These are phyloP conservation scores for Exophiala sideris DNA, from an alignment of 2,329 filamentous ascomycete genomes.

Conservation along the genomic window DNA sequence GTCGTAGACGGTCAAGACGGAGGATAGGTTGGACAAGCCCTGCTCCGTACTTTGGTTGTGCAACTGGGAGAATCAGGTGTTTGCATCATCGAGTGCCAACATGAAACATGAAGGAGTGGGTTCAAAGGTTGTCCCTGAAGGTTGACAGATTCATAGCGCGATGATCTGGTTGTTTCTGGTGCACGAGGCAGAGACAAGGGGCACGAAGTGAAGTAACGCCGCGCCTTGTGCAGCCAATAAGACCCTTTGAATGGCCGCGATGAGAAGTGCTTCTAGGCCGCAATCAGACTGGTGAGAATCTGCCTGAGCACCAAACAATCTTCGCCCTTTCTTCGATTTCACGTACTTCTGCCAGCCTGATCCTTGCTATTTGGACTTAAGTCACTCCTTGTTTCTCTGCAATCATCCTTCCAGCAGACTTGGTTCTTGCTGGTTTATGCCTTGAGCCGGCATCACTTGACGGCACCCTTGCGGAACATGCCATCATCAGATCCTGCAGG, in stretches of 20 bases:
- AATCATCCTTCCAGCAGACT: conserved; percentile 1
- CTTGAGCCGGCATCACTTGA: background rate
- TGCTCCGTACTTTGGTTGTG: background rate
- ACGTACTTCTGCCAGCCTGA: conserved; percentile 6
- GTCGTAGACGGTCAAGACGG: background rate
- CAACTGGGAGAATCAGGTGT: background rate
- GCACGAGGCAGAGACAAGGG: conserved; percentile 4
- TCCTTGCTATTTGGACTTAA: conserved; percentile 4
- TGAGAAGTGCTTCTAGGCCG: background rate
- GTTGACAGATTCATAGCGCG: background rate
- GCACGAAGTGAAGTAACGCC: background rate
- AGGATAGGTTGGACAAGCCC: background rate
- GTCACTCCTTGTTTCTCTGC: conserved; percentile 8
- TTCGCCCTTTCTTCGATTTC: background rate
- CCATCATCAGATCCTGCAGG: background rate
- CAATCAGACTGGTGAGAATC: background rate
- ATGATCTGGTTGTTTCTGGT: background rate
- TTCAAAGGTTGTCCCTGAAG: background rate
- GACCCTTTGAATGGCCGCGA: background rate
- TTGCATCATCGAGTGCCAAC: conserved; percentile 3
- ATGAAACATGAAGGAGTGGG: conserved; percentile 3
- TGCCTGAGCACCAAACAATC: conserved; percentile 4
- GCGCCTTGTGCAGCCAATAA: background rate
- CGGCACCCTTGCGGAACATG: background rate
- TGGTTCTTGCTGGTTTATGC: background rate